Base-by-base conservation (phyloP, 352 stramenopile species). In the Globisporangium takayamanum region DNA sequence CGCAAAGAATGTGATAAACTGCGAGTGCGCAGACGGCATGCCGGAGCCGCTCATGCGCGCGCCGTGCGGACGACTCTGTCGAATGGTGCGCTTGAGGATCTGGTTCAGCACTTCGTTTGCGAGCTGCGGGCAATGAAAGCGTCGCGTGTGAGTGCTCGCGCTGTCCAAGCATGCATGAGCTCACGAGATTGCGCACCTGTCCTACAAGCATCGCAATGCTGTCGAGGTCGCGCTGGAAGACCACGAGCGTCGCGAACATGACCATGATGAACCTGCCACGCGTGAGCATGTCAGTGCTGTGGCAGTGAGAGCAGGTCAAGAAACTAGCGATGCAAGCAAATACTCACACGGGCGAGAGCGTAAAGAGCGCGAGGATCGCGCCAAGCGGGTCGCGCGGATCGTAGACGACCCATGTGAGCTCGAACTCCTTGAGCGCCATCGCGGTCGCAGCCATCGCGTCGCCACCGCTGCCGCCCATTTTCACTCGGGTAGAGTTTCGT, bases 321-420 rank as follows among this genome's bases (percentile, higher is more conserved):
- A 50, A 18, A n/a, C n/a, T 20, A 51, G 47, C 8, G 47, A 36
- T 10, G 6, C 12, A 5, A 18, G 16, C 26, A n/a, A 41, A 26
- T 53, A 59, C 54, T 62, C 48, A 92, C 80, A 93, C 74, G 50
- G 83, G 83, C 26, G 79, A 85, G 48, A 94, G 69, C 46, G 83
- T 91, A 53, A 80, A 81, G 45, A 94, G 76, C 56, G 85, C 85
- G 41, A 92, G 63, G 37, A 88, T 26, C 20, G 66, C 67, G 20
- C 85, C 85, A 18, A 89, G 67, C 10, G 81, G 79, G 52, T 94
- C 85, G 22, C 62, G 64, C 7, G 77, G 74, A 55, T 94, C 80
- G 62, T 94, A 94, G 28, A 89, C 76, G 48, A 94, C 85, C 81
- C 81, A 92, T 46, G 83, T 92, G 67, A 86, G 78, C 73, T 91